Evolutionary conservation across 225 moss, liverwort and hornwort species (phyloP).

Genomic region (Ulota crispa): DNA sequence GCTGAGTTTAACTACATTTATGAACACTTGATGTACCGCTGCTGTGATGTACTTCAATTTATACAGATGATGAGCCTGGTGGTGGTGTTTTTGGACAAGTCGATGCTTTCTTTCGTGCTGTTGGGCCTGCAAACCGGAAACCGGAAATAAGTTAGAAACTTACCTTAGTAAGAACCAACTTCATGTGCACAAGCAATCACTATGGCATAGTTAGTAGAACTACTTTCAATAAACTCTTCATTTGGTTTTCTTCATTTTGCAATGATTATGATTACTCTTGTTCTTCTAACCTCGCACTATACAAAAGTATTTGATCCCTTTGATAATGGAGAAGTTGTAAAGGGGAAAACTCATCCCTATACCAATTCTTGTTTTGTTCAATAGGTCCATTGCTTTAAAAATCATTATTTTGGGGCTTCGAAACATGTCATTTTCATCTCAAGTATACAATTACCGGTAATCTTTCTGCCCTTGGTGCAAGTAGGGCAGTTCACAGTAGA

Average conservation of each 20-base stretch:
- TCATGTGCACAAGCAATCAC: accelerated
- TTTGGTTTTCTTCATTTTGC: too few relatives aligned
- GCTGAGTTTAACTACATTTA: background rate
- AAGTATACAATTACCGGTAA: too few relatives aligned
- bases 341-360: too few relatives aligned
- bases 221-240: background rate
- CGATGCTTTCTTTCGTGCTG: constrained; percentile 39
- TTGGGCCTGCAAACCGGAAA: constrained; percentile 18
- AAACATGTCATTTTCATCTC: too few relatives aligned
- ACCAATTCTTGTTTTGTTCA: too few relatives aligned
- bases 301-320: too few relatives aligned
- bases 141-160: background rate
- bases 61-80: background rate
- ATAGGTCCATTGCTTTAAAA: too few relatives aligned
- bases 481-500: too few relatives aligned
- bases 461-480: too few relatives aligned
- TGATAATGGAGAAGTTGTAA: too few relatives aligned
- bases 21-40: background rate
- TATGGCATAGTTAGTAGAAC: background rate
- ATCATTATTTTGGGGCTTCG: too few relatives aligned
- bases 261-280: background rate
- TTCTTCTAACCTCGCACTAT: too few relatives aligned
- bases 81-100: constrained; percentile 33
- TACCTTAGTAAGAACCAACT: background rate
- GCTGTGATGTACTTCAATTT: background rate